Percentiles rank a stretch among this genome's conserved stretches.
These are phyloP conservation scores for Spathaspora passalidarum DNA, from an alignment of 805 yeast genomes.

Conservation along the genomic window DNA sequence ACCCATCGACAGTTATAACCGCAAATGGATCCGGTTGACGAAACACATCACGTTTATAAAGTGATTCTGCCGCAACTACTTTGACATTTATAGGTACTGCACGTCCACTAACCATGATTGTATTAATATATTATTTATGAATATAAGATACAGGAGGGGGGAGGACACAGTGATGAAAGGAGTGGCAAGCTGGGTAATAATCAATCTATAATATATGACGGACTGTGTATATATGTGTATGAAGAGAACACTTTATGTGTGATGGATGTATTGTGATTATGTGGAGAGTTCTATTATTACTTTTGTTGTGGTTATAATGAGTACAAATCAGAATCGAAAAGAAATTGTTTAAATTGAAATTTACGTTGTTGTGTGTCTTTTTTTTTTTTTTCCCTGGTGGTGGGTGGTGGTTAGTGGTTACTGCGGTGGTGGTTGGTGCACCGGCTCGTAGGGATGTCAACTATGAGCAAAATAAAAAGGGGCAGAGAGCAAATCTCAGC, in stretches of 20 bases:
- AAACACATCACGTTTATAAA: conserved; percentile 91
- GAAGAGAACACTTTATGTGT: too few species aligned
- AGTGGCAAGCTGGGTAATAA: too few species aligned
- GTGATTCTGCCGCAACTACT: conserved; percentile 93
- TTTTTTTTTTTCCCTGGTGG: neutral
- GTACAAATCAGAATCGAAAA: neutral
- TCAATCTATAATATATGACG: too few species aligned
- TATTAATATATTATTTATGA: neutral
- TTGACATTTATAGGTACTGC: conserved; percentile 51
- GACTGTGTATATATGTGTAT: too few species aligned
- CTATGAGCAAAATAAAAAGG: neutral
- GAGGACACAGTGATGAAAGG: too few species aligned
- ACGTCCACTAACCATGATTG: conserved; percentile 2
- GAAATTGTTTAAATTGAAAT: too few species aligned
- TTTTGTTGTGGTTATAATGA: neutral
- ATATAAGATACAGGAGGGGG: too few species aligned
- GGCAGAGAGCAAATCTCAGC: neutral
- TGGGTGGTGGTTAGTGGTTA: neutral
- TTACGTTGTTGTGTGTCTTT: neutral
- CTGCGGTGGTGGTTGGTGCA: too few species aligned
- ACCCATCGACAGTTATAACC: conserved; percentile 94
- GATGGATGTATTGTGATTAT: too few species aligned
- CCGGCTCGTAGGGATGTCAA: too few species aligned
- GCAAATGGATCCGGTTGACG: conserved; percentile 98
- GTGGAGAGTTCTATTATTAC: neutral